Conservation (phyloP, 1,139 yeast species). For the Hyphopichia buzzinii region DNA sequence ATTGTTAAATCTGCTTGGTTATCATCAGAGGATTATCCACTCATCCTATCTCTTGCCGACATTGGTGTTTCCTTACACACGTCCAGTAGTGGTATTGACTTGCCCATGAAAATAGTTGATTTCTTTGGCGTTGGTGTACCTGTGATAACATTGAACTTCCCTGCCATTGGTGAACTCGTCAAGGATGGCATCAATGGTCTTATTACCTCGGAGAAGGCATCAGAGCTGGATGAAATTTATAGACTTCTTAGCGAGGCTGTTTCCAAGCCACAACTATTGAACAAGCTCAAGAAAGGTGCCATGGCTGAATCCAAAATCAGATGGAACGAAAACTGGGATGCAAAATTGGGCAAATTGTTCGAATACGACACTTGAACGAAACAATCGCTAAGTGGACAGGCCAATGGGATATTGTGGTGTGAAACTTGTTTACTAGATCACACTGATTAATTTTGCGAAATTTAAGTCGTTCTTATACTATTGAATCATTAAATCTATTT, state of each 20-base stretch:
- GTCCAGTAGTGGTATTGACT: slow-evolving; percentile 88
- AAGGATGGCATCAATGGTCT: slow-evolving; percentile 45
- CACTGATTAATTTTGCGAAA: too few relatives aligned
- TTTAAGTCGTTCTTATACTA: too few relatives aligned
- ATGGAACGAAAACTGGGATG: slow-evolving; percentile 79
- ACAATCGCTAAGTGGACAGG: too few relatives aligned
- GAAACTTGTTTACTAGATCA: too few relatives aligned
- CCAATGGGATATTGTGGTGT: too few relatives aligned
- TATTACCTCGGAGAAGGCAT: slow-evolving; percentile 32
- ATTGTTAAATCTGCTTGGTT: slow-evolving; percentile 73
- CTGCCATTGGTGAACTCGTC: slow-evolving; percentile 68
- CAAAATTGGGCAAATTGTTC: slow-evolving; percentile 19
- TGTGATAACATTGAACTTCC: slow-evolving; percentile 73
- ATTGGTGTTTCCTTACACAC: slow-evolving; percentile 87
- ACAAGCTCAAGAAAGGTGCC: slow-evolving; percentile 64
- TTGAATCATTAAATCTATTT: too few relatives aligned
- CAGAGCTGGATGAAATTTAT: slow-evolving; percentile 47
- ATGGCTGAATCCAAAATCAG: slow-evolving; percentile 58
- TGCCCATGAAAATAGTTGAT: slow-evolving; percentile 97
- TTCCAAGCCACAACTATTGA: slow-evolving; percentile 30
- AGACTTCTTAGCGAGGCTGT: slow-evolving; percentile 48
- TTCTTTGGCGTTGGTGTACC: slow-evolving; percentile 97
- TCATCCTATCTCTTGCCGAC: slow-evolving; percentile 72
- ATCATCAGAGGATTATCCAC: slow-evolving; percentile 75
- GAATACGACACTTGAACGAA: slow-evolving; percentile 8